Evolutionary conservation across 345 rosid species (phyloP), one percentile per base, ranked within the genome.

Genomic region (Dipteronia dyeriana): DNA sequence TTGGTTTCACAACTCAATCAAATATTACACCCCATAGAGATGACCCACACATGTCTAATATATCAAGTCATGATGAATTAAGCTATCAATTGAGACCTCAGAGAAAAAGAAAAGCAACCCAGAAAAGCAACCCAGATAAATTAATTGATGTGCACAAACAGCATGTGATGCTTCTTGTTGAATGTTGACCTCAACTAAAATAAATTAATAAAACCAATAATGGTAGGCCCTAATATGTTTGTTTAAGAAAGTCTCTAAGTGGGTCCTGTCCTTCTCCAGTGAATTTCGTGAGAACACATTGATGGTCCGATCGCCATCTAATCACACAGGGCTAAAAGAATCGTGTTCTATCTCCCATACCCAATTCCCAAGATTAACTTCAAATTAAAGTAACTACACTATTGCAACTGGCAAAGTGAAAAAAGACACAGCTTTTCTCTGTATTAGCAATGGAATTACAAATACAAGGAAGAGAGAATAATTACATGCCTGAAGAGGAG

Each of bases 401-500:
- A 22, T 23, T 22, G 13, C 34, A 39, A 11, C 6, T 25, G 22
- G 60, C 22, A 22, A 69, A 69, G 4, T 26, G 23, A 2, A 68
- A 14, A 14, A 68, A 45, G 57, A 41, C 9, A 41, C 2, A 41
- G 11, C 45, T 41, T 41, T 41, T 45, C 45, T 22, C 29, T 7
- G 53, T 20, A 11, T 29, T 43, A 23, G 59, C 38, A 13, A 49
- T 13, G 8, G 38, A 34, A 34, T 34, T 34, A 34, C 38, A 34
- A 34, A 34, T 34, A 34, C 38, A 34, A 34, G 11, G 71, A 9
- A 68, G 68, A 11, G 25, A 29, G 51, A 59, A 34, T 34, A 59
- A 34, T 34, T 34, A 34, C 85, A 79, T 78, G 68, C 97, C 97
- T 95, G 98, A 75, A 95, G 87, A 73, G 98, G 98, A 41, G 95